Base-by-base conservation (phyloP, 2,329 filamentous ascomycete genomes). In the Chrysosporium queenslandicum region DNA sequence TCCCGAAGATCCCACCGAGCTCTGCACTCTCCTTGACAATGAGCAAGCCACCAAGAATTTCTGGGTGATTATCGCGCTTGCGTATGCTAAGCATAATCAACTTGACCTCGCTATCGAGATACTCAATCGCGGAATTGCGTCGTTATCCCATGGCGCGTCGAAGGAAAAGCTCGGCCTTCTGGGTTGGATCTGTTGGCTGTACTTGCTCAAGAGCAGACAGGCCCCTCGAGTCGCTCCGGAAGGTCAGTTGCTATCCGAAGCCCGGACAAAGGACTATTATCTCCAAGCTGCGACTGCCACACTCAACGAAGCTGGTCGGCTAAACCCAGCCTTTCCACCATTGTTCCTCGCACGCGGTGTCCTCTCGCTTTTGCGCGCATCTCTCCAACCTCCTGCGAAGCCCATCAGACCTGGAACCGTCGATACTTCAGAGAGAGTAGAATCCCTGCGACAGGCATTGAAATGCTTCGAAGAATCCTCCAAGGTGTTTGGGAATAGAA, bases 41-140 rank as follows among this genome's bases (percentile, higher is more conserved):
- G 94, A 98, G 69, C 83, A 85, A 63, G 90, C 89, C 14, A 85
- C 87, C 34, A 89, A 91, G 63, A 87, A 84, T 49, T 94, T 94
- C 61, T 98, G 94, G 94, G 91, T 98, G 77, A 91, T 88, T n/a
- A 92, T 97, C 59, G 87, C 94, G 39, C 77, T 97, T 54, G 91
- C 91, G 45, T 98, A 98, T 65, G 91, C 92, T 37, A 98, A 97
- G 73, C 88, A 95, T 72, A 83, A 85, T 65, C 94, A 94, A 72
- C 81, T 92, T 56, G 90, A 96, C 65, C 86, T 92, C 71, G 82
- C 81, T 48, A 79, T 85, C 55, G 81, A 84, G 56, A 81, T 85
- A 51, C 69, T 85, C 59, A 81, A 83, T 46, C 85, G 87, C 62
- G 88, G 87, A 46, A 76, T 87, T 60, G 77, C 79, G 55, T 87